Base-by-base conservation (phyloP, 192 early-diverging fungal species). In the Backusella australiensis region DNA sequence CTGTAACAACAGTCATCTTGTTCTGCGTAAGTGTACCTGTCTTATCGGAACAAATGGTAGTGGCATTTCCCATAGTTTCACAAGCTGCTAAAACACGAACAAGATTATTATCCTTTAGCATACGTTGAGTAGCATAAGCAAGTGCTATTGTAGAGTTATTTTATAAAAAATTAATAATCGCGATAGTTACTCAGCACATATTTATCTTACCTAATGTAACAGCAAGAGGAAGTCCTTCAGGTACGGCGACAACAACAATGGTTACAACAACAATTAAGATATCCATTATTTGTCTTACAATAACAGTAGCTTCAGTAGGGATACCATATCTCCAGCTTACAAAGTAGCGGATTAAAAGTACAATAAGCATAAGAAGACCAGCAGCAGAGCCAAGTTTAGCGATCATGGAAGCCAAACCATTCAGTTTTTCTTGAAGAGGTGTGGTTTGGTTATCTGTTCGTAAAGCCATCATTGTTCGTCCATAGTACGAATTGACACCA, bases 31-130 rank as follows among this genome's bases (percentile, higher is more conserved):
- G 85, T 9, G 98, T 99, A 29, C 98, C 98, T 0, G 98, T 99
- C 83, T 99, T 99, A 86, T 99, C 98, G 19, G 96, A 97, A 83
- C 98, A 99, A 32, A 99, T 90, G 0, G 97, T 98, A 8, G 97
- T 99, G 4, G 98, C 98, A 77, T 96, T 97, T 69, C 93, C 93
- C 98, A 99, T 99, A 34, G 97, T 98, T 82, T 99, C 98, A 83
- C 98, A 99, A 9, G 98, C 95, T 35, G 94, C 91, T 14, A 99
- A 86, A 67, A 99, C 91, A 29, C 98, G 92, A 32, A 99, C 98
- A 23, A 99, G 85, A 83, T 99, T 99, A 75, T 97, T 96, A 82
- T 99, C 97, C 72, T 96, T 95, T 68, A 99, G 80, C 98, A 99
- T 99, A 12, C 92, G 85, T 41, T 91, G 91, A 12, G 98, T 99